A percentile compares a stretch with the other conserved stretches of the same genome.
phyloP scores from a whole-genome alignment of 768 basidiomycete species.

The Pleurotus platypus region DNA sequence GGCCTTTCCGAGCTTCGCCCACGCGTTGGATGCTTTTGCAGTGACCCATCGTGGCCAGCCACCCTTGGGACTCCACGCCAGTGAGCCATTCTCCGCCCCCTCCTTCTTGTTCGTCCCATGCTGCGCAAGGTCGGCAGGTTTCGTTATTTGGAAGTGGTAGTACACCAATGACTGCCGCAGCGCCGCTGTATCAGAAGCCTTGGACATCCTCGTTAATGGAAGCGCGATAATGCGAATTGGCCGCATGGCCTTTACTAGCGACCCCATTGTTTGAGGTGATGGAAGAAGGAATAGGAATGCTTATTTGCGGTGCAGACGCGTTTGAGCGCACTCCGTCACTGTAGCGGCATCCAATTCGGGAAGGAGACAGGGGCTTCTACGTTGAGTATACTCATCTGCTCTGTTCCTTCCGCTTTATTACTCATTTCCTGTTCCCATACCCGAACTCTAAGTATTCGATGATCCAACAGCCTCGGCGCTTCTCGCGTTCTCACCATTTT shows the following conservation, averaged over 20 bases:
- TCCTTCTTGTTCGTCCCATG: slow-evolving; percentile 19
- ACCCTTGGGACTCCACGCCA: slow-evolving; percentile 30
- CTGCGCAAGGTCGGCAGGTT: slow-evolving; percentile 10
- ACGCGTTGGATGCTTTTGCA: slow-evolving; percentile 50
- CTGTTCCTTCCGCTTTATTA: too few relatives aligned
- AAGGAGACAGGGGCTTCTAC: too few relatives aligned
- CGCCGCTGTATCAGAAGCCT: not conserved
- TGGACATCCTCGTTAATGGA: slow-evolving; percentile 28
- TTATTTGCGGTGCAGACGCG: too few relatives aligned
- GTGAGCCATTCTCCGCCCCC: slow-evolving; percentile 9
- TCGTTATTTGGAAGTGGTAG: slow-evolving; percentile 40
- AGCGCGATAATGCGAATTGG: slow-evolving; percentile 42
- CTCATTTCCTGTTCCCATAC: too few relatives aligned
- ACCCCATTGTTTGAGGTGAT: not conserved
- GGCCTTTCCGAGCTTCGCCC: slow-evolving; percentile 69
- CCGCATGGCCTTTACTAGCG: slow-evolving; percentile 21
- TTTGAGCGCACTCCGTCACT: too few relatives aligned
- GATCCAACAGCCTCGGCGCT: too few relatives aligned
- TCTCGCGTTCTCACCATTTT: too few relatives aligned
- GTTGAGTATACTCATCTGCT: too few relatives aligned
- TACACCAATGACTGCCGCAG: slow-evolving; percentile 29
- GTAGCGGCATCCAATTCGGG: too few relatives aligned
- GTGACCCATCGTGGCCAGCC: slow-evolving; percentile 47
- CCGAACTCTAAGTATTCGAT: too few relatives aligned
- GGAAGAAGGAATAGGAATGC: too few relatives aligned